These are phyloP conservation scores for Boletellus deceptivus DNA, from an alignment of 1,284 basidiomycete genomes.

Conservation along the genomic window DNA sequence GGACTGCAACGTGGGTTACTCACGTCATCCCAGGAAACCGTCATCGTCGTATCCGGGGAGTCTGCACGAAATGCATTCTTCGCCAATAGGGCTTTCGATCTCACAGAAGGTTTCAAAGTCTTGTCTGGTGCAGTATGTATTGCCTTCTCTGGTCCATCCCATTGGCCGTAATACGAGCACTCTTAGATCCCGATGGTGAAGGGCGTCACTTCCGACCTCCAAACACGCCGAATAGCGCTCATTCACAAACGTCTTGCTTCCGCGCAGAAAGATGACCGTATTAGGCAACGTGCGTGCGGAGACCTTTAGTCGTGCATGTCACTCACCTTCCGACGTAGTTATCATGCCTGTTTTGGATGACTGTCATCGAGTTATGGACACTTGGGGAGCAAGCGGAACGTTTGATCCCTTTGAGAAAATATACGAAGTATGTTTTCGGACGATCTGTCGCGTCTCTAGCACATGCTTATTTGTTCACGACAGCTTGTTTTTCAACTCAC, in stretches of 20 bases:
- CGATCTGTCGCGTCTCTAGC: not conserved
- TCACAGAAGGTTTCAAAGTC: constrained; percentile 73
- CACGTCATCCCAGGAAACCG: constrained; percentile 49
- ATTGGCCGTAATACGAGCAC: constrained; percentile 9
- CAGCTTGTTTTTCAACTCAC: constrained; percentile 72
- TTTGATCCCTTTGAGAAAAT: constrained; percentile 69
- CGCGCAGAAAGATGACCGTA: constrained; percentile 57
- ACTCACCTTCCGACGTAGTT: constrained; percentile 40
- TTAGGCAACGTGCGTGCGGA: constrained; percentile 51
- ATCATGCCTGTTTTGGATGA: constrained; percentile 63
- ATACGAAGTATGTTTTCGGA: constrained; percentile 52
- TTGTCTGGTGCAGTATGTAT: constrained; percentile 67
- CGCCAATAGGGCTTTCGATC: constrained; percentile 61
- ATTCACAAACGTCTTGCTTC: constrained; percentile 68
- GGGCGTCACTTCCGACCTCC: constrained; percentile 68
- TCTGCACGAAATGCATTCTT: constrained; percentile 67
- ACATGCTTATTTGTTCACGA: not conserved
- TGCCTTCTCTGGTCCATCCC: constrained; percentile 6
- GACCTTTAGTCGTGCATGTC: constrained; percentile 5
- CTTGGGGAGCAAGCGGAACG: constrained; percentile 58
- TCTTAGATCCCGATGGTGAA: constrained; percentile 66
- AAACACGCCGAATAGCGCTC: constrained; percentile 53
- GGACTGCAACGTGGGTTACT: constrained; percentile 17
- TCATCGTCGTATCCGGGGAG: constrained; percentile 71
- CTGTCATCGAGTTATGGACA: constrained; percentile 53